Evolutionary conservation across 1,284 basidiomycete genomes (phyloP), one percentile per base, ranked within the genome.

Genomic region (Cystobasidiaceae sp.): DNA sequence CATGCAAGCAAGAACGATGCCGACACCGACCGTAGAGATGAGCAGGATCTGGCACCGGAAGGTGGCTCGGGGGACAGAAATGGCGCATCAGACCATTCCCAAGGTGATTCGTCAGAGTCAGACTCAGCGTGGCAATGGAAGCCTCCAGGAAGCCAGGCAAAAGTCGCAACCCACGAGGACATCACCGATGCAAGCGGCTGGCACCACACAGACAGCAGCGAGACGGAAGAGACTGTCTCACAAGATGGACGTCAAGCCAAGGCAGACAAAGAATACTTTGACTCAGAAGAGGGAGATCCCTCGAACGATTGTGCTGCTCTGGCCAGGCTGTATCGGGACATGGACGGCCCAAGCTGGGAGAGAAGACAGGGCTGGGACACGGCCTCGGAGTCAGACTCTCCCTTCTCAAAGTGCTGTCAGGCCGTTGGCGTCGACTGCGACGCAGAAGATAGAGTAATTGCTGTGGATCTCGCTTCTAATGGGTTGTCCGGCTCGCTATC

Each of bases 351-450:
- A 3, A 25, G 32, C 2, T 70, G 69, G 67, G 17, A 19, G n/a
- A 51, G 58, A 30, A 34, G 51, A 25, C 13, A n/a, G 0, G 69
- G 69, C 4, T 70, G 67, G 69, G 48, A 34, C 1, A 9, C 37
- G 11, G 27, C 33, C n/a, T n/a, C n/a, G n/a, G n/a, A n/a, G n/a
- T n/a, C n/a, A 4, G 49, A 33, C 49, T 2, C 49, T 51, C 19
- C 49, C 6, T 11, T 9, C 4, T 33, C 28, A 11, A 41, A 32
- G 9, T 70, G 69, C 48, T 70, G 69, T 44, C 32, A 32, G 23
- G 60, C 50, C n/a, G 66, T 51, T 33, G 69, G 69, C 19, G 69
- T 70, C 7, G 6, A 21, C 21, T 70, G 69, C 28, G 50, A 70
- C 37, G 8, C 43, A n/a, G 15, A 32, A 1, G 64, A 60, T 15